These are phyloP conservation scores for Saccharum hybrid DNA, from an alignment of 202 grass and related monocot species.

Conservation along the genomic window DNA sequence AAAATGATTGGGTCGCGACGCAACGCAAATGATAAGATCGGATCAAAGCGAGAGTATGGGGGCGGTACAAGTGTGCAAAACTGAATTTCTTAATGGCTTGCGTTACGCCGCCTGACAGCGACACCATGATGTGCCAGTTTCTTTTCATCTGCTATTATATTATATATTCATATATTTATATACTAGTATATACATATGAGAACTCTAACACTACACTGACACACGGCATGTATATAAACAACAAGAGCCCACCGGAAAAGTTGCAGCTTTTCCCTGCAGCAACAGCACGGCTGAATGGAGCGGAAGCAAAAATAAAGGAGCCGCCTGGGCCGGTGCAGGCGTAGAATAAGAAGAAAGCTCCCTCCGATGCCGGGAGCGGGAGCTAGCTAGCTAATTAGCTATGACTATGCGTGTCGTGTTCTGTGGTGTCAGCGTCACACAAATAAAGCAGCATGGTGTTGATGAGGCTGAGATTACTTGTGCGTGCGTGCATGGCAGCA, in stretches of 20 bases:
- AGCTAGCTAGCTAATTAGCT: neutral
- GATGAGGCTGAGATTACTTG: conserved; percentile 38
- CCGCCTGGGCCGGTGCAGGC: neutral
- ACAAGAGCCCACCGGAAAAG: too few relatives aligned
- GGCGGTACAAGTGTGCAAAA: conserved; percentile 32
- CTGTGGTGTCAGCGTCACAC: conserved; percentile 54
- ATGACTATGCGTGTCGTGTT: conserved; percentile 41
- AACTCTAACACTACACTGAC: neutral
- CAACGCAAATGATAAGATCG: conserved; percentile 61
- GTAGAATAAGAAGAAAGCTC: neutral
- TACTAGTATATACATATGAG: neutral
- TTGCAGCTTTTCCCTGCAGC: too few relatives aligned
- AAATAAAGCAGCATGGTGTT: conserved; percentile 26
- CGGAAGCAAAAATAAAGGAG: neutral
- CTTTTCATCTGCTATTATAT: too few relatives aligned
- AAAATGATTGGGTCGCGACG: conserved; percentile 56
- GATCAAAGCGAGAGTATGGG: conserved; percentile 19
- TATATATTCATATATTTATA: too few relatives aligned
- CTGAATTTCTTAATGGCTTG: conserved; percentile 54
- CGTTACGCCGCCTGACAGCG: conserved; percentile 62
- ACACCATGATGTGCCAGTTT: conserved; percentile 63
- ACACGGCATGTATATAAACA: too few relatives aligned
- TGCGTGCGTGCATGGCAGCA: conserved; percentile 45
- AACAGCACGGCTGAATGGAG: conserved; percentile 29
- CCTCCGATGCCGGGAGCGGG: conserved; percentile 37